phyloP scores from a whole-genome alignment of 1,284 basidiomycete species.

The Rhodotorula sp. region DNA sequence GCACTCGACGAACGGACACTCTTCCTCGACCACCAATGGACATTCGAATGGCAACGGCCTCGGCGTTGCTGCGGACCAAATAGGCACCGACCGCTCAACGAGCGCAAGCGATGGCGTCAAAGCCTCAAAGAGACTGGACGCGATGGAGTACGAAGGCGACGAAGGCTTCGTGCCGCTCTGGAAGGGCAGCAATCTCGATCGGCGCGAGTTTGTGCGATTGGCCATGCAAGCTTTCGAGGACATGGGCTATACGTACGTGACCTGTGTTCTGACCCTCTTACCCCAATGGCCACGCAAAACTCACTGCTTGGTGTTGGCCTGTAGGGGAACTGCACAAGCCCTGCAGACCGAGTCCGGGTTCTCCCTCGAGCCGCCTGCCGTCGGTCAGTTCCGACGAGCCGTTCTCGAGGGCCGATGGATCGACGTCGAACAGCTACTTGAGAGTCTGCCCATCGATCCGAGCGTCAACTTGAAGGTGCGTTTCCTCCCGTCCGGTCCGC shows the following conservation, averaged over 20 bases:
- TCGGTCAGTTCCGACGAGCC: slow-evolving; percentile 75
- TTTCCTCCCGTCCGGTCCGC: neutral
- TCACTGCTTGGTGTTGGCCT: neutral
- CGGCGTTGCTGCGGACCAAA: neutral
- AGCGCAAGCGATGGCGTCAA: neutral
- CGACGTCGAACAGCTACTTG: slow-evolving; percentile 70
- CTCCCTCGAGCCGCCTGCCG: slow-evolving; percentile 72
- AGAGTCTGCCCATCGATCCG: slow-evolving; percentile 48
- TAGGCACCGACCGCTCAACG: neutral
- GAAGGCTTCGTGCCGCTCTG: slow-evolving; percentile 50
- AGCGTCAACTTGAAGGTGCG: slow-evolving; percentile 34
- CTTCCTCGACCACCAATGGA: slow-evolving; percentile 1
- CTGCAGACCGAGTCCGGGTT: slow-evolving; percentile 92
- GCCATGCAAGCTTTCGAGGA: slow-evolving; percentile 87
- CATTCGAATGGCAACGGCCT: slow-evolving; percentile 6
- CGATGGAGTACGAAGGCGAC: slow-evolving; percentile 27
- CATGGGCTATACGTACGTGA: slow-evolving; percentile 85
- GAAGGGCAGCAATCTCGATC: slow-evolving; percentile 58
- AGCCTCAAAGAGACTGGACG: slow-evolving; percentile 4
- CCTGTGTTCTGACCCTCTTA: neutral
- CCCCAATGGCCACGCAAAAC: neutral
- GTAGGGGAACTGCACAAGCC: slow-evolving; percentile 79
- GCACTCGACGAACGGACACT: slow-evolving; percentile 13
- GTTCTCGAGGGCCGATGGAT: slow-evolving; percentile 82
- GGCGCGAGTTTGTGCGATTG: slow-evolving; percentile 87